These are phyloP conservation scores for Stagonosporopsis tanaceti DNA, from an alignment of 2,329 filamentous ascomycete genomes.

Conservation along the genomic window DNA sequence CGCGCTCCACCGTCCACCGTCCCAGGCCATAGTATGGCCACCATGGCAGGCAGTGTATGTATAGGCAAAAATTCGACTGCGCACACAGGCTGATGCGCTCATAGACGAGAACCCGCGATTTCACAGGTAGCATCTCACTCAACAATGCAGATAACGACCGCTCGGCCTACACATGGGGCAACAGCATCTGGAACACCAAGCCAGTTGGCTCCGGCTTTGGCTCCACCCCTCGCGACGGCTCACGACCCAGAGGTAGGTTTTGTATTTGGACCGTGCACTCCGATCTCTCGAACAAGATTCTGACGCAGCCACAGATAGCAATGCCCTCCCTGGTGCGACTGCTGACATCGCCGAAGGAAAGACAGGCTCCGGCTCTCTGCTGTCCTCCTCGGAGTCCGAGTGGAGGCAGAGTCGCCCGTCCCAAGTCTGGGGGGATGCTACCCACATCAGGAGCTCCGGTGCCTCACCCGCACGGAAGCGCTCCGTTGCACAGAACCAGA, in stretches of 20 bases:
- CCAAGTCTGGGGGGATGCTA: slow-evolving; percentile 62
- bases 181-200: slow-evolving; percentile 49
- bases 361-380: slow-evolving; percentile 73
- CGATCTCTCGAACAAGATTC: neutral
- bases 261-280: neutral
- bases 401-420: slow-evolving; percentile 65
- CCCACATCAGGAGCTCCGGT: slow-evolving; percentile 47
- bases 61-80: neutral
- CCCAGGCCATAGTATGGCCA: slow-evolving; percentile 38
- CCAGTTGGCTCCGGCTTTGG: slow-evolving; percentile 39
- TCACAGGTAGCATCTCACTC: slow-evolving; percentile 38
- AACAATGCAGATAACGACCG: slow-evolving; percentile 41
- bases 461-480: slow-evolving; percentile 50
- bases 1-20: slow-evolving; percentile 26
- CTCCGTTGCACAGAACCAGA: slow-evolving; percentile 47
- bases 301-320: slow-evolving; percentile 41
- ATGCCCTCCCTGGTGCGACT: slow-evolving; percentile 32
- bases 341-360: slow-evolving; percentile 59
- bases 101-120: slow-evolving; percentile 44
- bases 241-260: slow-evolving; percentile 43
- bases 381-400: slow-evolving; percentile 73
- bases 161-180: slow-evolving; percentile 42
- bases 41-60: slow-evolving; percentile 45
- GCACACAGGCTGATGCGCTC: slow-evolving; percentile 9
- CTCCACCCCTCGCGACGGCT: slow-evolving; percentile 41